Evolutionary conservation across 164 flowering plant species (phyloP).

Genomic region (Tetrastigma voinierianum): DNA sequence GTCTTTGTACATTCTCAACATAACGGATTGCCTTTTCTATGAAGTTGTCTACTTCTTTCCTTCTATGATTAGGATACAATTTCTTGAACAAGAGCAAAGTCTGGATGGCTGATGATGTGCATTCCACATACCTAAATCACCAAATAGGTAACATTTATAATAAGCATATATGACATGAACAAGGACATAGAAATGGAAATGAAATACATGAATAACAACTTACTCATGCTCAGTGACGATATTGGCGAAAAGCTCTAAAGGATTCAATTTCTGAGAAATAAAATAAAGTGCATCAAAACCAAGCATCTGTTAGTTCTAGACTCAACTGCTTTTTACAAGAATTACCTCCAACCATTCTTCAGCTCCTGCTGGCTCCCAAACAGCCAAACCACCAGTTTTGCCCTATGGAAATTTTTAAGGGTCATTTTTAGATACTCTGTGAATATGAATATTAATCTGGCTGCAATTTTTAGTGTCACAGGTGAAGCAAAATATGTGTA

Average conservation of each 20-base stretch:
- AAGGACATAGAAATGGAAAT: no score
- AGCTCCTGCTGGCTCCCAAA: constrained; percentile 44
- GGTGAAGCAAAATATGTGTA: no score
- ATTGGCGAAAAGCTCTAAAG: constrained; percentile 36
- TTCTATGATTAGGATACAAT: constrained; percentile 41
- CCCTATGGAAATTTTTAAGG: constrained; percentile 10
- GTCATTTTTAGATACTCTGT: no score
- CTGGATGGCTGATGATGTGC: constrained; percentile 41
- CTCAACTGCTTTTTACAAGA: neutral
- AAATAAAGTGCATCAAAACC: neutral
- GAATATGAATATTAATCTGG: no score
- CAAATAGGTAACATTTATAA: no score
- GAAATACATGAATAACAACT: neutral
- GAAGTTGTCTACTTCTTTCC: constrained; percentile 36
- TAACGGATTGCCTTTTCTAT: constrained; percentile 28
- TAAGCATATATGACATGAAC: neutral
- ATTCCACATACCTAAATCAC: constrained; percentile 26
- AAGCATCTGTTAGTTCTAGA: neutral
- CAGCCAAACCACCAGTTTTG: constrained; percentile 38
- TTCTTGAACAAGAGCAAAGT: constrained; percentile 36
- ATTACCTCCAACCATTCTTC: constrained; percentile 41
- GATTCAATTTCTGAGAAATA: constrained; percentile 28
- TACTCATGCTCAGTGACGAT: constrained; percentile 35
- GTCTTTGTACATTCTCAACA: constrained; percentile 33
- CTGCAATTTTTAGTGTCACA: no score